Conservation (phyloP, 148 eudicot species). For the Suaeda aralocaspica region DNA sequence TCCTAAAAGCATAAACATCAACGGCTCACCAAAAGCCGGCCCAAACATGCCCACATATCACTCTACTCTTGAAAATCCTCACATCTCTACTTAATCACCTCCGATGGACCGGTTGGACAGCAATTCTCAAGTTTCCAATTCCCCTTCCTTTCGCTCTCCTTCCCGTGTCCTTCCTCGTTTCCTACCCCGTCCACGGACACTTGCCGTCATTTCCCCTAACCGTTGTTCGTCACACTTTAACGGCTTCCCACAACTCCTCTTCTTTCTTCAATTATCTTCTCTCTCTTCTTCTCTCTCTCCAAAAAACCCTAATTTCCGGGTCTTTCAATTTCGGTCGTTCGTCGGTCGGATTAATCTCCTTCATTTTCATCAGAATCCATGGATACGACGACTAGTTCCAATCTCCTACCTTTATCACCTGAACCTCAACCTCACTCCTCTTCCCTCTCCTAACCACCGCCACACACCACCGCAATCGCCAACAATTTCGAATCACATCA, state of each 20-base stretch:
- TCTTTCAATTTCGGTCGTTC: slow-evolving; percentile 1
- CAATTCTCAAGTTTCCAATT: neutral
- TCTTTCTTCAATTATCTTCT: neutral
- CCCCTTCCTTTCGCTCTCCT: neutral
- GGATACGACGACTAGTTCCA: slow-evolving; percentile 66
- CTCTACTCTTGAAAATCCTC: too few relatives aligned
- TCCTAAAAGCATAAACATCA: neutral
- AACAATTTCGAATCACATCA: slow-evolving; percentile 23
- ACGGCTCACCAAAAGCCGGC: neutral
- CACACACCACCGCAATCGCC: slow-evolving; percentile 7
- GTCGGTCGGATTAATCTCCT: too few relatives aligned
- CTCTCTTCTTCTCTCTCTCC: neutral
- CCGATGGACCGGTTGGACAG: slow-evolving; percentile 25
- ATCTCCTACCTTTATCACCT: slow-evolving; percentile 39
- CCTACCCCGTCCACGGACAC: slow-evolving; percentile 1
- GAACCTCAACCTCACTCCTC: slow-evolving; percentile 32
- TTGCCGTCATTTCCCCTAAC: slow-evolving; percentile 15
- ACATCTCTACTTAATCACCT: slow-evolving; percentile 5
- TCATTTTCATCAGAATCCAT: slow-evolving; percentile 32
- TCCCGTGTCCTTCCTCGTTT: slow-evolving; percentile 22
- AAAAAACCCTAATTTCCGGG: slow-evolving; percentile 33
- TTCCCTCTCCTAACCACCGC: neutral
- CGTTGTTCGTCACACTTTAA: neutral
- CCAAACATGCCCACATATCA: neutral
- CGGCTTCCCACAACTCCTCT: slow-evolving; percentile 3